Evolutionary conservation across 2,329 filamentous ascomycete species (phyloP), one percentile per base, ranked within the genome.

Genomic region (Scopulariopsis brevicaulis): DNA sequence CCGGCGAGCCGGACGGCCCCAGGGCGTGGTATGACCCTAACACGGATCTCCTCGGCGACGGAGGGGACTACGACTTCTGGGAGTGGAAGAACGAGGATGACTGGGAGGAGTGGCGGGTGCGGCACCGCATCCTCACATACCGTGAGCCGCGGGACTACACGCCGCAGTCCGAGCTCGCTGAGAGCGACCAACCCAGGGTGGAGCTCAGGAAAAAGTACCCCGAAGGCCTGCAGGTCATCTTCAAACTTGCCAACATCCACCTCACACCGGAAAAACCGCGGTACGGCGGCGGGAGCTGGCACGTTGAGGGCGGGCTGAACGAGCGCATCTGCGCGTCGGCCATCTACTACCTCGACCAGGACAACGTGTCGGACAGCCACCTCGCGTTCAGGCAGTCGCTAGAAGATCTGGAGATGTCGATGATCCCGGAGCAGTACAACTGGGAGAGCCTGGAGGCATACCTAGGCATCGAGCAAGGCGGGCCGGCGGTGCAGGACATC

Each of bases 281-380:
- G 0, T 86, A 82, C 61, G 67, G 69, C 0, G 78, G 78, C 18
- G 80, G 80, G 0, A 70, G 68, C 1, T 84, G 80, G 77, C 80
- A 83, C 61, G 64, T 81, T 2, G 81, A 83, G 61, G 80, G 81
- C 20, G 70, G 72, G 60, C 62, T 75, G 8, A 87, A 87, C 63
- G 84, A 88, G 66, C 79, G 79, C 61, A 85, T 89, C 43, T 78
- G 77, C 62, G 82, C 82, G 0, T 83, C 82, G 0, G 80, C 83
- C 0, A 70, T 87, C 20, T 84, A 83, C 67, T 84, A 84, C 66
- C 82, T 82, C 62, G 79, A 84, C 60, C 70, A 66, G 53, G 75
- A 83, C 0, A 89, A 89, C 65, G 77, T 86, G 55, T 78, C 77
- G 0, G 72, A 78, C 1, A 75, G 73, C 53, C 64, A 63, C 4